Base-by-base conservation (phyloP, 2,329 filamentous ascomycete genomes). In the Hymenoscyphus fraxineus region DNA sequence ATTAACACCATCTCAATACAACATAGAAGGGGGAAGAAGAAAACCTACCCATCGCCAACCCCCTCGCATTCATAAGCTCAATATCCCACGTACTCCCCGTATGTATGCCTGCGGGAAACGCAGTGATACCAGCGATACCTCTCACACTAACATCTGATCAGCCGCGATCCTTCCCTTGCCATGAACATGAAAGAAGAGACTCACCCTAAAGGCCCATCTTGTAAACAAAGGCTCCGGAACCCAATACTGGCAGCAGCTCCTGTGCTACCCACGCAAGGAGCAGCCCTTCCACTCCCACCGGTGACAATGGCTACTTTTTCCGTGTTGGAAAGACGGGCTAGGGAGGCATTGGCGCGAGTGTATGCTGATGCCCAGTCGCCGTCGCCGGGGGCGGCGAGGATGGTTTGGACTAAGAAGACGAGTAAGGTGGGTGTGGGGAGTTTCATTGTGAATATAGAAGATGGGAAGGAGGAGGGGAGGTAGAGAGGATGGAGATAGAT, bases 231-330 rank as follows among this genome's bases (percentile, higher is more conserved):
- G 58, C 85, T 83, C 0, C 91, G 91, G 72, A 92, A 94, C 64
- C 82, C 81, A 70, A 87, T 85, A n/a, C 80, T 77, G 22, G 77
- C 74, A 27, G 85, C 81, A 35, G 85, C 78, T 6, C 80, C 79
- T 16, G 84, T 87, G 73, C 88, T 88, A 51, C 86, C 86, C 7
- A 88, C 87, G 71, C 88, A 91, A 66, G 86, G 83, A 0, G 86
- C 88, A 78, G 27, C 2, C 27, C 90, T 89, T 70, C 82, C 80
- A 90, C 90, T 93, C 27, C 91, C 91, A 13, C 92, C 92, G 0
- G 89, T 91, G 3, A 91, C 92, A 65, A 95, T 82, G 72, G 88
- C 90, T 72, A 94, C 84, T 77, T 95, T 96, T 75, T 95, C 91
- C 2, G 85, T 79, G 57, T 91, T 80, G 12, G 86, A 89, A 80